Evolutionary conservation across 768 basidiomycete genomes (phyloP), one percentile per base, ranked within the genome.

Genomic region (Tulasnella calospora): DNA sequence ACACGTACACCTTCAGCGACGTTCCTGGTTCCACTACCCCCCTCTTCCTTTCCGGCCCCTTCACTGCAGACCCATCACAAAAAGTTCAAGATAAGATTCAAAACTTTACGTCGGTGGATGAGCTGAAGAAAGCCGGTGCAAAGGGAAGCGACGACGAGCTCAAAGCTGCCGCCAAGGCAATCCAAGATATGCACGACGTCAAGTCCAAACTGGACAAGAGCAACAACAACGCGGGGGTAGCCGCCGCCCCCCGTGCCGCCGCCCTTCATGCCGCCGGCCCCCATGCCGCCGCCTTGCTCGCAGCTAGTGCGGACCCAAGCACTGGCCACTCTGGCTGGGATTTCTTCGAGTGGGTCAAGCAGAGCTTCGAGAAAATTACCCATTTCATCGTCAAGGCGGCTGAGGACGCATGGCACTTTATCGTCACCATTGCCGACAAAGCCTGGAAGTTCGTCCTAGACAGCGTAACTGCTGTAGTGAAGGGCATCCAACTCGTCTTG

Each of bases 31-130:
- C 76, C 30, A 9, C 30, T 15, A n/a, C 5, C 13, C 12, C 23
- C 36, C 67, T 70, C 36, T 70, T 38, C 67, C 67, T 15, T 19
- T 30, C 30, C 12, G 67, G 67, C 2, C 13, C 46, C 2, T 2
- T 77, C 57, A 77, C 17, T 1, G 47, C 41, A 13, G 76, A 77
- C 27, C 76, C 76, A 19, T 57, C 47, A 5, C 3, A 77, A 2
- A 77, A 77, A 38, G 76, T 70, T 23, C 76, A 77, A 44, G 57
- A 35, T 10, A 77, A 77, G 30, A 57, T 77, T 44, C 23, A 71
- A 17, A 61, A 23, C 7, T 30, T 77, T 30, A 40, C 10, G 19
- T 30, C 57, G 8, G 76, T 27, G 3, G 76, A 77, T 36, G 61
- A 70, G 30, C 38, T 77, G 55, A 36, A 38, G 30, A 77, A 69